Percentiles rank a stretch among this genome's conserved stretches.
These are phyloP conservation scores for Leucosporidium creatinivorum DNA, from an alignment of 768 basidiomycete species.

Conservation along the genomic window DNA sequence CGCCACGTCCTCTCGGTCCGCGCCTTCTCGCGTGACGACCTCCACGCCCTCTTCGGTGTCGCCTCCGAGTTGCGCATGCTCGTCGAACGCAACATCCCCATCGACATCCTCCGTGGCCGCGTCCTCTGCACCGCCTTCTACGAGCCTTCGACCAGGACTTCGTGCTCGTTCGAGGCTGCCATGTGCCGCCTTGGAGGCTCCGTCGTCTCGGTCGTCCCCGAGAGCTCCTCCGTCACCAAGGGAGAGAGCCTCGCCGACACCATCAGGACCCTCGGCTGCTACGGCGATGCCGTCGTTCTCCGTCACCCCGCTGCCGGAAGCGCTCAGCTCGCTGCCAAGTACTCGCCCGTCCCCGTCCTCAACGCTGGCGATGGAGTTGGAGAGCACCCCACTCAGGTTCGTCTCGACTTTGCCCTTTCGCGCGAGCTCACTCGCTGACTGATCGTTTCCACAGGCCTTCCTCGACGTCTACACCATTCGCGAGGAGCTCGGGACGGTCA, in stretches of 20 bases:
- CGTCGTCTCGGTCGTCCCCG: conserved; percentile 74
- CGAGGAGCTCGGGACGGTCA: conserved; percentile 94
- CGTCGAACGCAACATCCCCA: conserved; percentile 78
- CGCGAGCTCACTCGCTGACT: conserved; percentile 4
- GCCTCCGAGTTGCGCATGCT: conserved; percentile 96
- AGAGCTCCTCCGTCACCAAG: conserved; percentile 80
- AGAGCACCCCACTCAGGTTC: conserved; percentile 90
- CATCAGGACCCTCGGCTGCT: conserved; percentile 86
- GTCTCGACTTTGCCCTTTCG: conserved; percentile 26
- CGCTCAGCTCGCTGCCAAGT: conserved; percentile 91
- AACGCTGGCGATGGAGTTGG: conserved; percentile 97
- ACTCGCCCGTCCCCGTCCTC: conserved; percentile 86
- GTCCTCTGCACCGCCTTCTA: conserved; percentile 90
- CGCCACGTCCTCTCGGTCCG: conserved; percentile 91
- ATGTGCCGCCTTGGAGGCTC: conserved; percentile 98
- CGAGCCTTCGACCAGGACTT: conserved; percentile 93
- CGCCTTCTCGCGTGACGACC: conserved; percentile 78
- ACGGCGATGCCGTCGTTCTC: conserved; percentile 87
- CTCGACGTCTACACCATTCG: conserved; percentile 74
- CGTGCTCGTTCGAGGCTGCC: conserved; percentile 91
- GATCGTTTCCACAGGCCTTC: conserved; percentile 38
- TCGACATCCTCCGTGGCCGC: conserved; percentile 84
- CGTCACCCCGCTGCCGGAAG: conserved; percentile 91
- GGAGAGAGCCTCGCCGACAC: conserved; percentile 92
- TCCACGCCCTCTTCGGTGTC: conserved; percentile 86